These are phyloP conservation scores for Verbascum thapsus DNA, from an alignment of 257 asterid species.

Conservation along the genomic window DNA sequence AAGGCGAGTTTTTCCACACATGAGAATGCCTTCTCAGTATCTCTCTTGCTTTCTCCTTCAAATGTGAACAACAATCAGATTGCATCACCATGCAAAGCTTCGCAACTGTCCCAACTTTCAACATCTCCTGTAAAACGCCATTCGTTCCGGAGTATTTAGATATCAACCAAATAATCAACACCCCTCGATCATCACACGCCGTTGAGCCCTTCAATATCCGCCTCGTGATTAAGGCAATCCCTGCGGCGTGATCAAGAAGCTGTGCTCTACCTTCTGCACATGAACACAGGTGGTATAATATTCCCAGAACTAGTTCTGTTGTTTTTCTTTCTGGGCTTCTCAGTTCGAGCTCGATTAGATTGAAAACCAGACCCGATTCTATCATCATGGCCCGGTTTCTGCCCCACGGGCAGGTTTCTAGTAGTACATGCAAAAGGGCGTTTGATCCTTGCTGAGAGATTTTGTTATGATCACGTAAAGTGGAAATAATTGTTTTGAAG, in stretches of 20 bases:
- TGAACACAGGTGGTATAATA: slow-evolving; percentile 44
- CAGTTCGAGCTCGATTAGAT: slow-evolving; percentile 50
- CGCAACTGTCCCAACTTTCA: slow-evolving; percentile 49
- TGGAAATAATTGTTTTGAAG: slow-evolving; percentile 24
- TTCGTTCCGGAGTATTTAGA: slow-evolving; percentile 42
- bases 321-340: slow-evolving; percentile 35
- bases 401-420: slow-evolving; percentile 44
- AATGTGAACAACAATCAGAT: slow-evolving; percentile 41
- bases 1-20: slow-evolving; percentile 57
- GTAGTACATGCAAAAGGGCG: slow-evolving; percentile 38
- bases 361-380: slow-evolving; percentile 40
- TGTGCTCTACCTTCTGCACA: slow-evolving; percentile 72
- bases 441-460: slow-evolving; percentile 28
- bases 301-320: slow-evolving; percentile 48
- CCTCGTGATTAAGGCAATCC: slow-evolving; percentile 49
- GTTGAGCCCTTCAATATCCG: slow-evolving; percentile 51
- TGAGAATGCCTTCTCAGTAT: slow-evolving; percentile 46
- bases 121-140: slow-evolving; percentile 54
- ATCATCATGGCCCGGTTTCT: slow-evolving; percentile 47
- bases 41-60: slow-evolving; percentile 51
- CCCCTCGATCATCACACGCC: slow-evolving; percentile 47
- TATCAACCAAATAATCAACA: slow-evolving; percentile 43
- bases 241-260: slow-evolving; percentile 56
- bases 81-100: slow-evolving; percentile 61
- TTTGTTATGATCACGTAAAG: slow-evolving; percentile 12